A percentile compares a stretch with the other conserved stretches of the same genome.
phyloP scores from a whole-genome alignment of 1,139 yeast genomes.

The Debaryomyces sp. region DNA sequence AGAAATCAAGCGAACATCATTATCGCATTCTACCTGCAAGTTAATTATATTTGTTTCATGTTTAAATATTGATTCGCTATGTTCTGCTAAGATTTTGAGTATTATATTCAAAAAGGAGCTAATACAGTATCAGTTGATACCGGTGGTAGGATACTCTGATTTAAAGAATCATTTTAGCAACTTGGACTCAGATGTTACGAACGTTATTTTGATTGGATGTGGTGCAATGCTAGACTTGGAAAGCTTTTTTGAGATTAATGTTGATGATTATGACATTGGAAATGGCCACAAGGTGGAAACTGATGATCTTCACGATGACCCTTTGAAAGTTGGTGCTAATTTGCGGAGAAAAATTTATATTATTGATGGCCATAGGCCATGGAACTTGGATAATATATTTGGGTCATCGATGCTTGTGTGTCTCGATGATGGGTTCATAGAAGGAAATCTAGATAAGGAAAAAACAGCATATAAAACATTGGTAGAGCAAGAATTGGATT shows the following conservation, averaged over 20 bases:
- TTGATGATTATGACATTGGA: slow-evolving; percentile 40
- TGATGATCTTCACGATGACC: slow-evolving; percentile 9
- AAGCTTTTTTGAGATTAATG: slow-evolving; percentile 69
- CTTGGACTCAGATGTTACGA: slow-evolving; percentile 76
- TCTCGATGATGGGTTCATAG: slow-evolving; percentile 83
- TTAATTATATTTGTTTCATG: slow-evolving; percentile 89
- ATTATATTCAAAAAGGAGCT: slow-evolving; percentile 74
- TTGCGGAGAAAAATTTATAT: slow-evolving; percentile 55
- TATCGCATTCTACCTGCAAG: slow-evolving; percentile 89
- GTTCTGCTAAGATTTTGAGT: slow-evolving; percentile 81
- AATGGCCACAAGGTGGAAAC: slow-evolving; percentile 7
- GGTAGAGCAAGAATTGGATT: slow-evolving; percentile 34
- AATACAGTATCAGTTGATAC: slow-evolving; percentile 85
- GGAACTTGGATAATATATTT: slow-evolving; percentile 92
- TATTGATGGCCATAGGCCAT: slow-evolving; percentile 92
- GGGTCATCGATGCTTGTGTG: slow-evolving; percentile 82
- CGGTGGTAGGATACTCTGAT: slow-evolving; percentile 93
- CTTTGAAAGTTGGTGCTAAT: slow-evolving; percentile 2
- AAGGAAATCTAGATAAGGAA: slow-evolving; percentile 54
- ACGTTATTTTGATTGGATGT: slow-evolving; percentile 83
- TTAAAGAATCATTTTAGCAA: slow-evolving; percentile 61
- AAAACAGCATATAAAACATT: slow-evolving; percentile 57
- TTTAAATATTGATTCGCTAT: slow-evolving; percentile 86
- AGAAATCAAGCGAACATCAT: slow-evolving; percentile 60
- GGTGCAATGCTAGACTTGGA: slow-evolving; percentile 95